These are phyloP conservation scores for Moelleriella libera DNA, from an alignment of 2,329 filamentous ascomycete genomes.

Conservation along the genomic window DNA sequence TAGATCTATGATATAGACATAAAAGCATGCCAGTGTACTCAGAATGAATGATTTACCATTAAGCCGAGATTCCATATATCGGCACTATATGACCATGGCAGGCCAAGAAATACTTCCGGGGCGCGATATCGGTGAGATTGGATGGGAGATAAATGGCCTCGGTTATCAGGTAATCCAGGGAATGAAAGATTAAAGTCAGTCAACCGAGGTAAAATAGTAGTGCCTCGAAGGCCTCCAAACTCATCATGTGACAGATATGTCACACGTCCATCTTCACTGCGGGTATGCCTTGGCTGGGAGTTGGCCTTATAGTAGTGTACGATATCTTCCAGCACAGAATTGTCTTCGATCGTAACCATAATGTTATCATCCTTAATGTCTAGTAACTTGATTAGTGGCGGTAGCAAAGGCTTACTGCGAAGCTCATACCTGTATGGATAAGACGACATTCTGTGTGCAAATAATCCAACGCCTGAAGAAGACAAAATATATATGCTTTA, in stretches of 20 bases:
- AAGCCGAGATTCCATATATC: constrained; percentile 11
- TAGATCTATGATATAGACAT: not conserved
- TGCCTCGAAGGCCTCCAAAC: constrained; percentile 7
- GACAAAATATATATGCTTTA: too few species aligned
- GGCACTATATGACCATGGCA: constrained; percentile 7
- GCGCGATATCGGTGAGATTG: constrained; percentile 10
- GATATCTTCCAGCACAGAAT: constrained; percentile 5
- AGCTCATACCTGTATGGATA: constrained; percentile 9
- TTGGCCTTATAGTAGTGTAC: not conserved
- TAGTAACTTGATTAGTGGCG: not conserved
- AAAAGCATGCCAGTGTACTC: not conserved
- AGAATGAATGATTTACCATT: constrained; percentile 5
- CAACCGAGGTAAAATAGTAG: constrained; percentile 6
- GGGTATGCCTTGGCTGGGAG: constrained; percentile 3
- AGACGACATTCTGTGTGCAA: constrained; percentile 8
- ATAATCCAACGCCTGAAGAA: not conserved
- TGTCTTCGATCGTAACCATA: constrained; percentile 9
- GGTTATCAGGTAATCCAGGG: constrained; percentile 3
- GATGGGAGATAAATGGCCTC: constrained; percentile 7
- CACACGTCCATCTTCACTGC: constrained; percentile 5
- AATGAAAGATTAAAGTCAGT: constrained; percentile 8
- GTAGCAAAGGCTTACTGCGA: not conserved
- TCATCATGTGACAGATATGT: constrained; percentile 7
- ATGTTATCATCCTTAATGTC: constrained; percentile 12
- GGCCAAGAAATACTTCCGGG: constrained; percentile 12